phyloP scores from a whole-genome alignment of 331 rosid species.

The Phaseolus coccineus region DNA sequence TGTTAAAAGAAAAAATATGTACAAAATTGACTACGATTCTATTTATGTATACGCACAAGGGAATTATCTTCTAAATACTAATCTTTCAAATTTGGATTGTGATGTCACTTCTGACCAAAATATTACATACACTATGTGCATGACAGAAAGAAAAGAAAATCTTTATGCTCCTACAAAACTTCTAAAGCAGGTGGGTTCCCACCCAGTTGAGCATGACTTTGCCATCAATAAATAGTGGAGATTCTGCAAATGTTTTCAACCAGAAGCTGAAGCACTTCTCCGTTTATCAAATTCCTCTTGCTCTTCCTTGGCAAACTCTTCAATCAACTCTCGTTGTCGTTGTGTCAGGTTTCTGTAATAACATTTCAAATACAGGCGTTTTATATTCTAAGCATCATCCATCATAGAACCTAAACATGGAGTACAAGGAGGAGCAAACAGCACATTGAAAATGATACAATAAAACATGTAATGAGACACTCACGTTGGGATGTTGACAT shows the following conservation, averaged over 20 bases:
- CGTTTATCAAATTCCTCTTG: constrained; percentile 72
- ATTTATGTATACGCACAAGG: constrained; percentile 27
- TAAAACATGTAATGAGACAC: constrained; percentile 40
- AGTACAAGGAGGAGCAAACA: not conserved
- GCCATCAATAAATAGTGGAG: not conserved
- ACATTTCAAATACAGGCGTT: constrained; percentile 12
- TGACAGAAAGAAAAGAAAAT: constrained; percentile 10
- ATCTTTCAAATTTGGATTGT: constrained; percentile 24
- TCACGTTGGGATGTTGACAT: constrained; percentile 87
- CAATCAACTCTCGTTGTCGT: constrained; percentile 82
- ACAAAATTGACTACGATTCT: constrained; percentile 37
- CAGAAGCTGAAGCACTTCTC: constrained; percentile 73
- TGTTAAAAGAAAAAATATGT: constrained; percentile 31
- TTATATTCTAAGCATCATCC: constrained; percentile 6
- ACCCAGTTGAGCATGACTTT: constrained; percentile 32
- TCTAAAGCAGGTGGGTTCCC: constrained; percentile 40
- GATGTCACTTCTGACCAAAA: constrained; percentile 10
- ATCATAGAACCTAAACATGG: not conserved
- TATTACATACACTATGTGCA: constrained; percentile 42
- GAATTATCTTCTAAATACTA: constrained; percentile 19
- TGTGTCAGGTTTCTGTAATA: constrained; percentile 73
- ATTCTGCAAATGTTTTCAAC: constrained; percentile 45
- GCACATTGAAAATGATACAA: not conserved
- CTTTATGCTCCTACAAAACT: constrained; percentile 66
- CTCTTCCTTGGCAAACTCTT: constrained; percentile 91